A percentile compares a stretch with the other conserved stretches of the same genome.
Conservation (phyloP, 148 eudicot species). For the Chenopodium formosanum region DNA sequence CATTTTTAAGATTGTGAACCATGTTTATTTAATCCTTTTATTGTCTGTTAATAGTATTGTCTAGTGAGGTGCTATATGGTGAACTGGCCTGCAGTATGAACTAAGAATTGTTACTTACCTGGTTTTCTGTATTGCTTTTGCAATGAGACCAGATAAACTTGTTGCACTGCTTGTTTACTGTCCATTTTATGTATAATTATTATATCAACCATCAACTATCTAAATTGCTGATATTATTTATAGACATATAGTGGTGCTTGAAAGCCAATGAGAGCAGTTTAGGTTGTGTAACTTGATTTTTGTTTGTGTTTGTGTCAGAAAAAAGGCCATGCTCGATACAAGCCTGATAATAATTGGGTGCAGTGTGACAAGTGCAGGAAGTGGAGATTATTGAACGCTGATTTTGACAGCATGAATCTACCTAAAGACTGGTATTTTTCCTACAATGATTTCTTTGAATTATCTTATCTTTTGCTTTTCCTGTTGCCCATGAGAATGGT, state of each 20-base stretch:
- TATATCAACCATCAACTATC: no score
- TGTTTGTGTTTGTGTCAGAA: slow-evolving; percentile 33
- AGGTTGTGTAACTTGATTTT: background rate
- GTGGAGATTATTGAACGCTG: slow-evolving; percentile 57
- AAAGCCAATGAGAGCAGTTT: background rate
- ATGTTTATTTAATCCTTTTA: no score
- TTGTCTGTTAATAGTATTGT: background rate
- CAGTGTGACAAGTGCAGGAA: slow-evolving; percentile 84
- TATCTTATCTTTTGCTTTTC: background rate
- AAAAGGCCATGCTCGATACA: slow-evolving; percentile 38
- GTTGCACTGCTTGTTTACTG: background rate
- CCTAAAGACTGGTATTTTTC: slow-evolving; percentile 54
- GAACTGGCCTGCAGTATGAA: background rate
- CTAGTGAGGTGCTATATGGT: background rate
- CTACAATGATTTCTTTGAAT: background rate
- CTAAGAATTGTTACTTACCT: no score
- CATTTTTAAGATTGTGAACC: background rate
- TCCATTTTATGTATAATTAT: background rate
- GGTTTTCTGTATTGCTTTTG: background rate
- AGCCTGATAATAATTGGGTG: slow-evolving; percentile 81
- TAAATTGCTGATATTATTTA: no score
- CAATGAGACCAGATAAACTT: background rate
- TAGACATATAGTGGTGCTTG: background rate
- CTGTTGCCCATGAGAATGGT: no score
- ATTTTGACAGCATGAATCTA: slow-evolving; percentile 47